phyloP scores from a whole-genome alignment of 2,329 filamentous ascomycete genomes.

The Aspergillus pseudonomiae region DNA sequence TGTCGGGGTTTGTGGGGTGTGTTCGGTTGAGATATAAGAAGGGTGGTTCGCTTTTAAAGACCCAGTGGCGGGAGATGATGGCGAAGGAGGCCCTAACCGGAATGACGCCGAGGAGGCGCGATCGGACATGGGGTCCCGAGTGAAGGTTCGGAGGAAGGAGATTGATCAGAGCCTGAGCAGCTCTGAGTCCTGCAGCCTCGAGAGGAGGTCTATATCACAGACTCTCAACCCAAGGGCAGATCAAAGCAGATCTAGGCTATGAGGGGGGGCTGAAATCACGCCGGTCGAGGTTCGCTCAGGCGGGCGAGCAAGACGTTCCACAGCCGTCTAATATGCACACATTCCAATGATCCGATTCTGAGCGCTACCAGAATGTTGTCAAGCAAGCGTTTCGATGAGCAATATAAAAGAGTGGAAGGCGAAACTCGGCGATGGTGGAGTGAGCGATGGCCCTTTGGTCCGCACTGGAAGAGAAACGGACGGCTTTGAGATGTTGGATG shows the following conservation, averaged over 20 bases:
- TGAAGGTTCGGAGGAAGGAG: slow-evolving; percentile 14
- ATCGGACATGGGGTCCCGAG: slow-evolving; percentile 42
- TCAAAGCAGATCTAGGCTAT: slow-evolving; percentile 16
- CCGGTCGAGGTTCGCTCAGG: slow-evolving; percentile 38
- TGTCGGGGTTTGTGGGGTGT: slow-evolving; percentile 43
- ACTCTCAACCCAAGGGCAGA: slow-evolving; percentile 14
- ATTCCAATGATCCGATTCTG: slow-evolving; percentile 31
- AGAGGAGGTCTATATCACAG: slow-evolving; percentile 11
- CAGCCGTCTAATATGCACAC: slow-evolving; percentile 36
- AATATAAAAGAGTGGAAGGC: slow-evolving; percentile 19
- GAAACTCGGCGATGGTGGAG: slow-evolving; percentile 19
- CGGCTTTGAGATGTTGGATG: slow-evolving; percentile 29
- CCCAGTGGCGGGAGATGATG: slow-evolving; percentile 45
- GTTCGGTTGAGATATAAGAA: slow-evolving; percentile 33
- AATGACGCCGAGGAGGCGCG: slow-evolving; percentile 36
- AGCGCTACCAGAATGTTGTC: slow-evolving; percentile 18
- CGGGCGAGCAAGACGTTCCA: slow-evolving; percentile 37
- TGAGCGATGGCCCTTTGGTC: slow-evolving; percentile 29
- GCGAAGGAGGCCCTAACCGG: slow-evolving; percentile 45
- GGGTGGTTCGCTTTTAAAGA: slow-evolving; percentile 40
- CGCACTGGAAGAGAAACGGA: slow-evolving; percentile 26
- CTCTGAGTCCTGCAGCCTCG: slow-evolving; percentile 15
- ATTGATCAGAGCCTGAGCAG: slow-evolving; percentile 22
- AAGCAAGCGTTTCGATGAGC: slow-evolving; percentile 16
- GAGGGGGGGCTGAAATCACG: slow-evolving; percentile 20